Conservation (phyloP, 495 filamentous ascomycete genomes). For the Tuber indicum region DNA sequence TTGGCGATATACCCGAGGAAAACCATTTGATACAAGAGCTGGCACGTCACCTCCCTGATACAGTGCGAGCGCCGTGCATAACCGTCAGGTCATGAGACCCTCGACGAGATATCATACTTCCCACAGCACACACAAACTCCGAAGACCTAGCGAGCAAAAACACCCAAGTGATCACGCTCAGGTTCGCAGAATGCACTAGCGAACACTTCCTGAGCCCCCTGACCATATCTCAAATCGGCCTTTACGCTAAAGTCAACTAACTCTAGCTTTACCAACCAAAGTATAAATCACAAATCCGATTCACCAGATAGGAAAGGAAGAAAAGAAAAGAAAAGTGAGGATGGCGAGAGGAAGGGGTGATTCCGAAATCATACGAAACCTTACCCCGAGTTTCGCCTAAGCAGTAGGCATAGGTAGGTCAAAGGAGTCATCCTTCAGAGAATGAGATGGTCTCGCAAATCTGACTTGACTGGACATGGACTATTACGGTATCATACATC, state of each 20-base stretch:
- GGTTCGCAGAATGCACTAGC: neutral
- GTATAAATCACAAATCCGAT: neutral
- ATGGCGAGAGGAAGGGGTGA: neutral
- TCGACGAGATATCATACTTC: no score
- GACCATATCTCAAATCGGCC: neutral
- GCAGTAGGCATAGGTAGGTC: neutral
- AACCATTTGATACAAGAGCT: neutral
- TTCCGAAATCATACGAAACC: neutral
- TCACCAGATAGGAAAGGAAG: neutral
- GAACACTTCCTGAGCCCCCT: neutral
- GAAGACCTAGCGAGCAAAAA: no score
- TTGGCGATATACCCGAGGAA: neutral
- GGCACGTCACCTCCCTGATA: neutral
- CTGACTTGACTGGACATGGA: neutral
- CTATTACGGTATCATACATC: neutral
- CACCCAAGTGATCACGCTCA: neutral
- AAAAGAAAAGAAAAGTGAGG: neutral
- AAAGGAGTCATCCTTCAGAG: neutral
- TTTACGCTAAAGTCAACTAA: neutral
- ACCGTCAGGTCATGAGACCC: neutral
- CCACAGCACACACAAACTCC: no score
- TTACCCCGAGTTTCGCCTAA: neutral
- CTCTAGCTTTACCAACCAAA: neutral
- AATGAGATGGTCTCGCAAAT: neutral
- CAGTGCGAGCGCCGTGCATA: neutral